Evolutionary conservation across 768 basidiomycete species (phyloP).

Genomic region (Holtermannia corniformis): DNA sequence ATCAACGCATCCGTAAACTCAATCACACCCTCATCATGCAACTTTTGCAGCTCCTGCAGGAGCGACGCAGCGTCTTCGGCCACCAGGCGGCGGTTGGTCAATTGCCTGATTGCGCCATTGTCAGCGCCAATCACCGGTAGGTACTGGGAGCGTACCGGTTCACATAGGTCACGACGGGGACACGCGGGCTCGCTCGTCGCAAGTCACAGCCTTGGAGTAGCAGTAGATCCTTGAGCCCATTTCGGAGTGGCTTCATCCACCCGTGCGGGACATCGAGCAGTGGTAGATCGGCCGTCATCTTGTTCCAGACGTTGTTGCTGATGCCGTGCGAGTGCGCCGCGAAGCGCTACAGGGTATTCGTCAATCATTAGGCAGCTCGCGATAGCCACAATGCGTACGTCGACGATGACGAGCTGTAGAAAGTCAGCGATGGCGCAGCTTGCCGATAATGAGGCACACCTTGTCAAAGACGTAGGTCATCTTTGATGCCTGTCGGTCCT

Average conservation of each 20-base stretch:
- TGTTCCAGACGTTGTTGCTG: constrained; percentile 12
- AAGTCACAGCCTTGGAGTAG: constrained; percentile 2
- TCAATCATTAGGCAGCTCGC: not conserved
- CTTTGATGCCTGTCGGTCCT: constrained; percentile 8
- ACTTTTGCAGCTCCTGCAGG: constrained; percentile 6
- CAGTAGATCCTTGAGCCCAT: constrained; percentile 7
- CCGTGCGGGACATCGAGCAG: not conserved
- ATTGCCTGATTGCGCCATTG: constrained; percentile 5
- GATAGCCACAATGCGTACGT: constrained; percentile 1
- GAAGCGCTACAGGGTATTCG: constrained; percentile 7
- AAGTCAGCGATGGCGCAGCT: not conserved
- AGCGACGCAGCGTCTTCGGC: constrained; percentile 9
- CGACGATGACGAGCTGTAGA: constrained; percentile 7
- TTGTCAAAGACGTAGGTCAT: constrained; percentile 14
- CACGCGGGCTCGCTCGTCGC: not conserved
- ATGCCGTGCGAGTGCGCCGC: constrained; percentile 6
- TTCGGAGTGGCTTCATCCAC: constrained; percentile 14
- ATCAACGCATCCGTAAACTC: constrained; percentile 12
- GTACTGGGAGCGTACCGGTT: constrained; percentile 9
- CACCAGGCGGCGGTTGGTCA: constrained; percentile 8
- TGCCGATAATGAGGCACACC: not conserved
- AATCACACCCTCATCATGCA: constrained; percentile 11
- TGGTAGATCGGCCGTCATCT: constrained; percentile 14
- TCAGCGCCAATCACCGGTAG: not conserved
- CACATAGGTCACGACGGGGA: constrained; percentile 14